Evolutionary conservation across 257 asterid species (phyloP), one percentile per base, ranked within the genome.

Genomic region (Capsicum chinense): DNA sequence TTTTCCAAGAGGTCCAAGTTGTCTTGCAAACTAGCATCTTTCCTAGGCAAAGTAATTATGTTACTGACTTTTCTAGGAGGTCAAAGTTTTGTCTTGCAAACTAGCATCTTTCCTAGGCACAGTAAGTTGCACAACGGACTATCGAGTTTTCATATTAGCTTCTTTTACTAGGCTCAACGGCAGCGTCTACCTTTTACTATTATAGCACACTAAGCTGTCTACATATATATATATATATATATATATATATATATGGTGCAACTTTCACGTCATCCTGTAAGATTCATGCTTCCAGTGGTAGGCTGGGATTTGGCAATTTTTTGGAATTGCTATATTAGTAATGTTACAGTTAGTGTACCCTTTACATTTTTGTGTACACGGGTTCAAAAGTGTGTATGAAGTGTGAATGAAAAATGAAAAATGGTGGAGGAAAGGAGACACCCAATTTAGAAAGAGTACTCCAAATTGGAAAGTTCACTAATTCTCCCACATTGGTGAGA

Each of bases 271-370:
- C 79, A 70, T 42, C 35, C 56, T 2, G 56, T n/a, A 9, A 56
- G 13, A 70, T 70, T 70, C 54, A 56, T 70, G 35, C 44, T 70
- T 70, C 79, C 79, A 42, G 54, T 42, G 56, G 35, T 70, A 42
- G 79, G 35, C 79, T 70, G 56, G 79, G 54, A 17, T 10, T 44
- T 70, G 70, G 79, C 12, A 42, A 1, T 16, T 42, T 39, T 47
- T 69, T n/a, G 42, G 56, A 70, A 42, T 70, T 42, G 26, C 8
- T 10, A 70, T 70, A 2, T 48, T 35, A 42, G 79, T n/a, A 17
- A 39, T 70, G 56, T 17, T 26, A 26, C 26, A 26, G 26, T 26
- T 70, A 47, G 79, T 69, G 79, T 69, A 42, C 42, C 79, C 56
- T 42, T 69, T 9, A 42, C 13, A 70, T 17, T 70, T 70, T 69